Percentiles rank a stretch among this genome's conserved stretches.
These are phyloP conservation scores for Chrysochromulina tobinii DNA, from an alignment of 78 protist species.

Conservation along the genomic window DNA sequence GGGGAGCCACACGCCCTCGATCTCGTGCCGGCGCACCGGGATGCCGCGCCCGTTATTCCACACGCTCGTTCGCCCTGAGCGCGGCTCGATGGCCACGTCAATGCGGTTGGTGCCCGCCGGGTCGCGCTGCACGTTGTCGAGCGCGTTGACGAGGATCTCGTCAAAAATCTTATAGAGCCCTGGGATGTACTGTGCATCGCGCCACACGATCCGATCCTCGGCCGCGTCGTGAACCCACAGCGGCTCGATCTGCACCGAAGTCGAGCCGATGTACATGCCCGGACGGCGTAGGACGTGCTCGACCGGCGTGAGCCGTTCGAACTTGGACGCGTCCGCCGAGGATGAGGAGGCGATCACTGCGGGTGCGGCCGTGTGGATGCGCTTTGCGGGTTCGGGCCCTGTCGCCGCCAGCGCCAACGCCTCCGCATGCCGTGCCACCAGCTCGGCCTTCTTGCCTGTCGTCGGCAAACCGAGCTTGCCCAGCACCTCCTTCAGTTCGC, in stretches of 20 bases:
- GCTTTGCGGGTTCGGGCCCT: too few relatives aligned
- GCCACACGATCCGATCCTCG: neutral
- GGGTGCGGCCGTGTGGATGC: too few relatives aligned
- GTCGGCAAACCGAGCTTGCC: too few relatives aligned
- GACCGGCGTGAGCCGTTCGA: constrained; percentile 44
- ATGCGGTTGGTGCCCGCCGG: constrained; percentile 61
- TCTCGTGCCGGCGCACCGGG: constrained; percentile 74
- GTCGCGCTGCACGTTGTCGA: constrained; percentile 94
- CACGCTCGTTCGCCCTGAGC: constrained; percentile 48
- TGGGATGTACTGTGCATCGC: constrained; percentile 74
- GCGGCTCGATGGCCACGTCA: constrained; percentile 74
- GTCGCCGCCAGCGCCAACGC: too few relatives aligned
- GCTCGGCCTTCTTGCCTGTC: too few relatives aligned
- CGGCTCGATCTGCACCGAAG: neutral
- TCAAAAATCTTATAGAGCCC: constrained; percentile 96
- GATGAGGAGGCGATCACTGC: constrained; percentile 20
- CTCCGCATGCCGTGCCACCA: too few relatives aligned
- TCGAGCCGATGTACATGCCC: constrained; percentile 93
- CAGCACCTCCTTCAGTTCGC: too few relatives aligned
- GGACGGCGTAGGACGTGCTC: constrained; percentile 96
- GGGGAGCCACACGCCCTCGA: constrained; percentile 86
- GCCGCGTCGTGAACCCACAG: constrained; percentile 28
- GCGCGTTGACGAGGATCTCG: constrained; percentile 98
- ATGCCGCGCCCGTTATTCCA: constrained; percentile 94
- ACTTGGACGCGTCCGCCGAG: constrained; percentile 26